phyloP scores from a whole-genome alignment of 2,329 filamentous ascomycete genomes.

The Aspergillus neoniger region DNA sequence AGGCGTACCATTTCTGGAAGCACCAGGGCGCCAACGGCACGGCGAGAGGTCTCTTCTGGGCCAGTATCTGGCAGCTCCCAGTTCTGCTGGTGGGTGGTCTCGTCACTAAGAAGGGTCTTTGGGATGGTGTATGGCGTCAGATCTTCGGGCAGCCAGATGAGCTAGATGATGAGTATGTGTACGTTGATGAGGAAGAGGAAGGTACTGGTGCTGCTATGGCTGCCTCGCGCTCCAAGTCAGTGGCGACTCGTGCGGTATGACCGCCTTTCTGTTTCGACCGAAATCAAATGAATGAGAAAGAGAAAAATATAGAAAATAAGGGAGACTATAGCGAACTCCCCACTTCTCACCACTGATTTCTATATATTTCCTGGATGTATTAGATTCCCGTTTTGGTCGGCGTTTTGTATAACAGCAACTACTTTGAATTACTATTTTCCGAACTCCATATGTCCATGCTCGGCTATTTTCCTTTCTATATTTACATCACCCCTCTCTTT shows the following conservation, averaged over 20 bases:
- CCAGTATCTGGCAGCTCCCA: conserved; percentile 94
- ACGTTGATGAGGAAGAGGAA: conserved; percentile 58
- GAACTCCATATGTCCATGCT: no score
- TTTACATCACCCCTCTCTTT: neutral
- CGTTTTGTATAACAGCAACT: conserved; percentile 7
- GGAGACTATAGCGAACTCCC: no score
- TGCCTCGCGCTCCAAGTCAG: neutral
- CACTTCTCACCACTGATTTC: neutral
- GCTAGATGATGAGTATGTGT: conserved; percentile 57
- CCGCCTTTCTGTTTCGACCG: neutral
- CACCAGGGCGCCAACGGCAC: conserved; percentile 75
- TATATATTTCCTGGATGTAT: neutral
- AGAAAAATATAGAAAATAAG: neutral
- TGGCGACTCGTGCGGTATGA: neutral
- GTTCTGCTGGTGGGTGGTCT: conserved; percentile 86
- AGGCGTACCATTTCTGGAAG: conserved; percentile 80
- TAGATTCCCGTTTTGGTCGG: neutral
- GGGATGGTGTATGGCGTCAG: conserved; percentile 76
- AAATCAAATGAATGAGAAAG: neutral
- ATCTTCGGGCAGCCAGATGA: conserved; percentile 61
- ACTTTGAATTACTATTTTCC: neutral
- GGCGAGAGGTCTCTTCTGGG: conserved; percentile 89
- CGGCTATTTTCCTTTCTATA: neutral
- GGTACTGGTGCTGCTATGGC: neutral
- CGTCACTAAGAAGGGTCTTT: conserved; percentile 90